Evolutionary conservation across 257 asterid genomes (phyloP).

Genomic region (Solanum chilense): DNA sequence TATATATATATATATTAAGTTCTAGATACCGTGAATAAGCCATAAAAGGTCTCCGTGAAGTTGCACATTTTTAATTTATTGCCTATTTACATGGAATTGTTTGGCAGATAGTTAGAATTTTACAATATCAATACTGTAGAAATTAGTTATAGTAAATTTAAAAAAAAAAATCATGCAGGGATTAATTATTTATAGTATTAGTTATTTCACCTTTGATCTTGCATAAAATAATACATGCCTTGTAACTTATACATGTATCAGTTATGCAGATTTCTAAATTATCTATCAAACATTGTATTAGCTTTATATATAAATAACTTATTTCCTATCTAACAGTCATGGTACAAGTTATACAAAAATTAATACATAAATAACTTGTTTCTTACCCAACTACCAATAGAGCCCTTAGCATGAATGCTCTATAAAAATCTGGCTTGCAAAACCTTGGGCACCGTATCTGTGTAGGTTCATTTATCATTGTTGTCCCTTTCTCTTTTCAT

Average conservation of each 20-base stretch:
- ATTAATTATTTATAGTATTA: no score
- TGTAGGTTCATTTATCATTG: conserved; percentile 3
- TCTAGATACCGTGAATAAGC: no score
- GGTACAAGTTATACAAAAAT: background rate
- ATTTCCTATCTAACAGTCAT: background rate
- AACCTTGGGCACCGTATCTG: background rate
- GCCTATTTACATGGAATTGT: no score
- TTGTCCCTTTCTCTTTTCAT: conserved; percentile 28
- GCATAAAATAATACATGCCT: background rate
- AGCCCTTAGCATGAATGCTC: background rate
- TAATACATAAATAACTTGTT: background rate
- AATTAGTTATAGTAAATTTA: no score
- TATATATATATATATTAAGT: no score
- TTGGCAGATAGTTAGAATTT: background rate
- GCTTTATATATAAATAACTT: background rate
- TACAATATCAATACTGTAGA: background rate
- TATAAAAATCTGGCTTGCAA: background rate
- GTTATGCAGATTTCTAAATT: background rate
- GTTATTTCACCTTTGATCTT: background rate
- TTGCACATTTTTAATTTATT: background rate
- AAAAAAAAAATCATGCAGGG: background rate
- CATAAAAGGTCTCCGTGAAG: background rate
- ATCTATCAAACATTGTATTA: background rate
- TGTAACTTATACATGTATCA: background rate
- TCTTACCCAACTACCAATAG: background rate